These are phyloP conservation scores for Backusella tuberculispora DNA, from an alignment of 192 early-diverging fungal species.

Conservation along the genomic window DNA sequence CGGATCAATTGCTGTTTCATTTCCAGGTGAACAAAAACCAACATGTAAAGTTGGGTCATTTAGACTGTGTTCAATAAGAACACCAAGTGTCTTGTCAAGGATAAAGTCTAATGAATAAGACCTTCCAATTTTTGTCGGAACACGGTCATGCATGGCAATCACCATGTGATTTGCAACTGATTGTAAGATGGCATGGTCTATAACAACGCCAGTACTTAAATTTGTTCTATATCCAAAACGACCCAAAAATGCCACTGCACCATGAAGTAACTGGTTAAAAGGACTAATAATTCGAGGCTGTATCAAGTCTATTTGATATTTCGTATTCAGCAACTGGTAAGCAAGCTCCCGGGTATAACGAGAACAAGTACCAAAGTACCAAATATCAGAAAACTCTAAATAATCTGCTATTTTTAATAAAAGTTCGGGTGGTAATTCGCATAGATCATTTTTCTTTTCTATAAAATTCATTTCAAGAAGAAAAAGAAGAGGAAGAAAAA, in stretches of 20 bases:
- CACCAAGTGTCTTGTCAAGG: slow-evolving; percentile 14
- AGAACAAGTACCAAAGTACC: slow-evolving; percentile 19
- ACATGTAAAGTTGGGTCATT: slow-evolving; percentile 3
- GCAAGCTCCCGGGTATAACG: not conserved
- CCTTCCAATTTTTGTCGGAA: not conserved
- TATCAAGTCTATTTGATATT: slow-evolving; percentile 15
- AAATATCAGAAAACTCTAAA: slow-evolving; percentile 21
- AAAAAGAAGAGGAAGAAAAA: not conserved
- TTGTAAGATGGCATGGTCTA: not conserved
- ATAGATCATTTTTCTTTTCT: not conserved
- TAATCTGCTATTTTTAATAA: slow-evolving; percentile 6
- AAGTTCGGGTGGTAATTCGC: slow-evolving; percentile 5
- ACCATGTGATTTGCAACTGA: slow-evolving; percentile 20
- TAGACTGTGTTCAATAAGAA: slow-evolving; percentile 8
- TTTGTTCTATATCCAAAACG: not conserved
- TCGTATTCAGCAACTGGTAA: not conserved
- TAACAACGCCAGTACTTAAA: not conserved
- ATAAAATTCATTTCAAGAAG: not conserved
- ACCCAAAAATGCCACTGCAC: slow-evolving; percentile 12
- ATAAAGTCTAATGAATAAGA: slow-evolving; percentile 20
- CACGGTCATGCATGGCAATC: slow-evolving; percentile 19
- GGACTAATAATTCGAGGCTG: slow-evolving; percentile 9
- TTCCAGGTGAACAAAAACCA: not conserved
- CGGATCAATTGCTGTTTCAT: not conserved
- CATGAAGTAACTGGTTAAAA: slow-evolving; percentile 9